Evolutionary conservation across 768 basidiomycete species (phyloP).

Genomic region (Albatrellus ellisii): DNA sequence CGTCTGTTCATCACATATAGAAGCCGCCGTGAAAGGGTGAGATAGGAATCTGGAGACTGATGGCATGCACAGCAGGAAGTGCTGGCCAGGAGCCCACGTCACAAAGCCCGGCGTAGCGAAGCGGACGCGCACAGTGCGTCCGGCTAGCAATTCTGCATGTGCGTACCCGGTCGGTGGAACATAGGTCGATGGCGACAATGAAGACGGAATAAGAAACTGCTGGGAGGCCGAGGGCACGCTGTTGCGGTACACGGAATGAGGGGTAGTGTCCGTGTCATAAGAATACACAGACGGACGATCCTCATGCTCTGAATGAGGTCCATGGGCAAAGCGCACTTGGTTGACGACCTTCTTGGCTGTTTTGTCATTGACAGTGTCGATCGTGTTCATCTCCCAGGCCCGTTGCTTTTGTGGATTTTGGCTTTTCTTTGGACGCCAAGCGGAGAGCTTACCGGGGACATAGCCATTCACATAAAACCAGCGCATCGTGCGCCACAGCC

Average conservation of each 20-base stretch:
- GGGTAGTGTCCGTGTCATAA: not conserved
- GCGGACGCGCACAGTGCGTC: constrained; percentile 56
- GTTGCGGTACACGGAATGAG: constrained; percentile 2
- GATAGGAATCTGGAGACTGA: constrained; percentile 44
- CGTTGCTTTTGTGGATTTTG: not conserved
- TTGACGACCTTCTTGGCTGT: not conserved
- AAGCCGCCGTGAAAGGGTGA: constrained; percentile 66
- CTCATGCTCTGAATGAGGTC: not conserved
- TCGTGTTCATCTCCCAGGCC: constrained; percentile 7
- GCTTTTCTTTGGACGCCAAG: constrained; percentile 15
- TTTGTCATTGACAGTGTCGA: constrained; percentile 3
- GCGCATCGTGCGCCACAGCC: constrained; percentile 38
- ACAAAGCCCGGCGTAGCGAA: constrained; percentile 42
- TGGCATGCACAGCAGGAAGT: constrained; percentile 57
- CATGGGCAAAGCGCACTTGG: not conserved
- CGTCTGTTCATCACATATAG: constrained; percentile 37
- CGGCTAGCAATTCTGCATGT: constrained; percentile 55
- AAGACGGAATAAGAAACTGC: constrained; percentile 7
- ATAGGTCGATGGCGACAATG: constrained; percentile 16
- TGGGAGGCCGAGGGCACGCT: not conserved
- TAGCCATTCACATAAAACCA: constrained; percentile 50
- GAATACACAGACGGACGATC: constrained; percentile 1
- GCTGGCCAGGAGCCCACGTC: constrained; percentile 69
- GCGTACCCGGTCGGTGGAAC: constrained; percentile 55
- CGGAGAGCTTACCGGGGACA: no score